Conservation (phyloP, 768 basidiomycete genomes). For the Leccinum aurantiacum region DNA sequence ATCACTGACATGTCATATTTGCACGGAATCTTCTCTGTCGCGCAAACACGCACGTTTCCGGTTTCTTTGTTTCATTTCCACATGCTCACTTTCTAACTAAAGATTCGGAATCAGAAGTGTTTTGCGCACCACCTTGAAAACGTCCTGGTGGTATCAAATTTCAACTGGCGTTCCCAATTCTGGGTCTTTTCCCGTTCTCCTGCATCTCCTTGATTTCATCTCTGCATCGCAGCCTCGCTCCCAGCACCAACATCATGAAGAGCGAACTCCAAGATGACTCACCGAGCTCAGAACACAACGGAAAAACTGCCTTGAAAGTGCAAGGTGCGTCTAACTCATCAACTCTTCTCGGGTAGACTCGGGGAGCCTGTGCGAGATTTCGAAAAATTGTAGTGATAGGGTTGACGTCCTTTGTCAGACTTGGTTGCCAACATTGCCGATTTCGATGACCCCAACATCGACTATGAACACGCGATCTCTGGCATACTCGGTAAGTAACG, state of each 20-base stretch:
- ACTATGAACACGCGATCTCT: conserved; percentile 15
- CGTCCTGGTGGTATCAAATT: background rate
- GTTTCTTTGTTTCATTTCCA: background rate
- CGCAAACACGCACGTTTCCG: background rate
- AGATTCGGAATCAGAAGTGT: background rate
- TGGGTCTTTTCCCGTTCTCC: background rate
- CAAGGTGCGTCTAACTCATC: background rate
- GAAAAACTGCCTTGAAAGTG: conserved; percentile 15
- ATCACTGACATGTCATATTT: background rate
- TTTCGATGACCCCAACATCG: conserved; percentile 41
- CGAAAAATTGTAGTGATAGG: background rate
- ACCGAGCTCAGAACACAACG: conserved; percentile 7
- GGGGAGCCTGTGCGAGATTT: background rate
- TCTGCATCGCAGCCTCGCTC: background rate
- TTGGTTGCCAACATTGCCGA: conserved; percentile 8
- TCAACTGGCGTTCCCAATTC: background rate
- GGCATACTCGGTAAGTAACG: conserved; percentile 22
- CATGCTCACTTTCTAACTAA: background rate
- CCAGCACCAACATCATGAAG: conserved; percentile 14
- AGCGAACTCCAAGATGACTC: background rate
- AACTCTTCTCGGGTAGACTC: background rate
- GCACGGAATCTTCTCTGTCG: too few relatives aligned
- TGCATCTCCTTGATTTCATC: background rate
- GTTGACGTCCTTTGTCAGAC: background rate
- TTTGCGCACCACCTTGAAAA: background rate